Evolutionary conservation across 192 early-diverging fungal genomes (phyloP).

Genomic region (Paraglomus brasilianum): DNA sequence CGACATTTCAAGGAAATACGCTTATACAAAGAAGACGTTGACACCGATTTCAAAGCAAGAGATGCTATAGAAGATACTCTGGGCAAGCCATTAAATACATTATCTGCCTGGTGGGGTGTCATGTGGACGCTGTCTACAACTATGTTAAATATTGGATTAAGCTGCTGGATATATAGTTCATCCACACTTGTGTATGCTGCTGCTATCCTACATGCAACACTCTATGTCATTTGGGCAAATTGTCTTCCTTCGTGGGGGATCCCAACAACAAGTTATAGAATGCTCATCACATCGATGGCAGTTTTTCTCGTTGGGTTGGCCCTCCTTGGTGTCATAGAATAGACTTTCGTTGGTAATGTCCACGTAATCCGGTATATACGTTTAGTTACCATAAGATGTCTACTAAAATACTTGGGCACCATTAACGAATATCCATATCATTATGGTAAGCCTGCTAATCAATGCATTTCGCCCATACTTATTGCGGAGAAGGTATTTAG

Average conservation of each 20-base stretch:
- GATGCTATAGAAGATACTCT: slow-evolving; percentile 25
- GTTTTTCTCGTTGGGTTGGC: slow-evolving; percentile 43
- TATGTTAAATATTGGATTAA: slow-evolving; percentile 44
- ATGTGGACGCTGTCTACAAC: slow-evolving; percentile 45
- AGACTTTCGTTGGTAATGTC: too few relatives aligned
- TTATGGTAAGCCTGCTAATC: too few relatives aligned
- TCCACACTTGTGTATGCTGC: slow-evolving; percentile 34
- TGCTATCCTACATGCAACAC: slow-evolving; percentile 32
- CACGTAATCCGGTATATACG: too few relatives aligned
- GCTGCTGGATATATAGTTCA: slow-evolving; percentile 35
- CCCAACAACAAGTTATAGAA: slow-evolving; percentile 41
- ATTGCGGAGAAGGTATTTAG: too few relatives aligned
- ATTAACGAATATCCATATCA: too few relatives aligned
- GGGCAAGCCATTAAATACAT: slow-evolving; percentile 35
- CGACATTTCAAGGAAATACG: slow-evolving; percentile 34
- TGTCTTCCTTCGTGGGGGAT: slow-evolving; percentile 42
- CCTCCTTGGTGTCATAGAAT: slow-evolving; percentile 40
- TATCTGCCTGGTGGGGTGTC: slow-evolving; percentile 46
- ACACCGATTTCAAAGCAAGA: not conserved
- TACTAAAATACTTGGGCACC: too few relatives aligned
- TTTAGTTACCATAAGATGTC: too few relatives aligned
- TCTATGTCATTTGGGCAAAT: slow-evolving; percentile 40
- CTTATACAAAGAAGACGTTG: slow-evolving; percentile 10
- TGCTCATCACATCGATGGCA: slow-evolving; percentile 33
- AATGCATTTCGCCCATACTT: too few relatives aligned